phyloP scores from a whole-genome alignment of 2,329 filamentous ascomycete genomes.

The Raffaelea ambrosiae region DNA sequence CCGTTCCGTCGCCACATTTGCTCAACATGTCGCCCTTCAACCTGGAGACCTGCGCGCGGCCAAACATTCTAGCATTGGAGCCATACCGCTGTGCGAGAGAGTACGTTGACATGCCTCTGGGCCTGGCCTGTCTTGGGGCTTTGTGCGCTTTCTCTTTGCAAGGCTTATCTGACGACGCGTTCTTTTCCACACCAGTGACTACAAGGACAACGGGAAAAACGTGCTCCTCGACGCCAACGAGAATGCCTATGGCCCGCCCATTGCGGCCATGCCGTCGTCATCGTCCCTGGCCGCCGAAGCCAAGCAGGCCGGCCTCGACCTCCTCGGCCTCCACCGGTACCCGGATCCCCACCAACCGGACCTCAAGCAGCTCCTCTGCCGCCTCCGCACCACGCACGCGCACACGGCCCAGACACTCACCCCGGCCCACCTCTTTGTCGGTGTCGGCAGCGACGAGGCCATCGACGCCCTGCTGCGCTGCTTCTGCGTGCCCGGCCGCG shows the following conservation, averaged over 20 bases:
- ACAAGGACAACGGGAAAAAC: constrained; percentile 96
- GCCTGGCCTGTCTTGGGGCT: not conserved
- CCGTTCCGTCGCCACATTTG: constrained; percentile 3
- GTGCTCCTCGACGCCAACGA: constrained; percentile 96
- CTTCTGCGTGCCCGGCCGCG: constrained; percentile 80
- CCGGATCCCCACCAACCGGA: constrained; percentile 89
- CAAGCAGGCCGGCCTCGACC: constrained; percentile 52
- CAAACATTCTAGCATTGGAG: constrained; percentile 68
- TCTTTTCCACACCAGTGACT: constrained; percentile 74
- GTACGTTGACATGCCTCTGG: constrained; percentile 37
- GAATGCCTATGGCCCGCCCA: constrained; percentile 84
- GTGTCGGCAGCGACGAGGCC: constrained; percentile 92
- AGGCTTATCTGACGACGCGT: constrained; percentile 20
- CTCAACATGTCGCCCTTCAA: constrained; percentile 56
- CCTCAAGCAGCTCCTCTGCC: constrained; percentile 80
- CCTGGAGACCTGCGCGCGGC: constrained; percentile 63
- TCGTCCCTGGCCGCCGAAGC: constrained; percentile 86
- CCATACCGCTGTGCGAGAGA: constrained; percentile 78
- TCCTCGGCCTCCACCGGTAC: constrained; percentile 82
- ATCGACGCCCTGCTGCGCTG: constrained; percentile 90
- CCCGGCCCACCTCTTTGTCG: constrained; percentile 83
- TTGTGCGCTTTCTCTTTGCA: not conserved
- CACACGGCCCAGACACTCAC: constrained; percentile 67
- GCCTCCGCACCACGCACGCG: constrained; percentile 74
- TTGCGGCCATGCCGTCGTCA: constrained; percentile 63